A percentile compares a stretch with the other conserved stretches of the same genome.
Evolutionary conservation across 306 rosid species (phyloP).

Genomic region (Ormosia semicastrata): DNA sequence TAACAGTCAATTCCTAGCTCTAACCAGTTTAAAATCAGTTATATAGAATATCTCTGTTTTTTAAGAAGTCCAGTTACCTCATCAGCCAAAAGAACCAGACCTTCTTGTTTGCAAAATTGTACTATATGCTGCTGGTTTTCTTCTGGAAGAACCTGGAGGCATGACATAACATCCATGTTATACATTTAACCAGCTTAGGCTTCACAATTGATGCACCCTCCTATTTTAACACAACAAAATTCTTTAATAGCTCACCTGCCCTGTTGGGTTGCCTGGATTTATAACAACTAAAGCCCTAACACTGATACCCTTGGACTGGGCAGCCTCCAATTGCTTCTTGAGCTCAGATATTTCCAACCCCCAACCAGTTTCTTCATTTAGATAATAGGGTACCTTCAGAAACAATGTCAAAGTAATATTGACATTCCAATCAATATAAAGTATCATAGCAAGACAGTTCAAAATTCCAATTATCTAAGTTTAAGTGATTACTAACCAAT

Average conservation of each 20-base stretch:
- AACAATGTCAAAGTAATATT: constrained; percentile 14
- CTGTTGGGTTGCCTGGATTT: constrained; percentile 97
- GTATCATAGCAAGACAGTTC: background rate
- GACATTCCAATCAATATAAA: constrained; percentile 14
- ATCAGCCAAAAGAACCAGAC: constrained; percentile 92
- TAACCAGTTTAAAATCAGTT: background rate
- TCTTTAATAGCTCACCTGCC: constrained; percentile 60
- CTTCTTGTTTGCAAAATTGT: constrained; percentile 81
- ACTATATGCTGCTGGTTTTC: constrained; percentile 75
- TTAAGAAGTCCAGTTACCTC: constrained; percentile 56
- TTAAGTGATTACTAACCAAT: background rate
- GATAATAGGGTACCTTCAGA: constrained; percentile 82
- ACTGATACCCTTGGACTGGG: constrained; percentile 74
- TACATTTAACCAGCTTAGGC: background rate
- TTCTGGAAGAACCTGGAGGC: constrained; percentile 42
- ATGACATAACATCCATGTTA: constrained; percentile 15
- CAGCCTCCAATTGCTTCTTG: constrained; percentile 69
- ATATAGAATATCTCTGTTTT: background rate
- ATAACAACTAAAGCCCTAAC: constrained; percentile 94
- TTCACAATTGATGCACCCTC: background rate
- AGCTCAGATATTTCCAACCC: constrained; percentile 74
- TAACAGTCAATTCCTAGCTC: background rate
- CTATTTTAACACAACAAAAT: background rate
- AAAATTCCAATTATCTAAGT: background rate
- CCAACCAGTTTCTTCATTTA: constrained; percentile 85